Evolutionary conservation across 2,329 filamentous ascomycete genomes (phyloP), one percentile per base, ranked within the genome.

Genomic region (Parastagonospora avenae): DNA sequence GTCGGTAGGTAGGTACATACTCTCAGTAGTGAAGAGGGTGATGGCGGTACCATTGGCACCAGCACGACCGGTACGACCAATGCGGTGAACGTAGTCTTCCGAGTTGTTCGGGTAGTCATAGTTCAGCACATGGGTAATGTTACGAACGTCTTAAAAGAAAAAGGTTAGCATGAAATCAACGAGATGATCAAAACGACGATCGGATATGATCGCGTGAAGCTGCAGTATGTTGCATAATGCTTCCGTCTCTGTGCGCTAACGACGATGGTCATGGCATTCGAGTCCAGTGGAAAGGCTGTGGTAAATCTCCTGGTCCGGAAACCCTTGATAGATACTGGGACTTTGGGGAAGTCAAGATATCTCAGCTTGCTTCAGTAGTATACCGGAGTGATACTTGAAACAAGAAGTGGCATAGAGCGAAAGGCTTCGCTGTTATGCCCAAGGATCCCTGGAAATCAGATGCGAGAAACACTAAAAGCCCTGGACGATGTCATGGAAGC

Each of bases 121-220:
- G 87, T 97, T 97, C 81, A 99, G 85, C 80, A 99, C 94, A 82
- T 99, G 94, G 80, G 94, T 97, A 82, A 99, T 99, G 85, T 99
- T 96, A 82, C 92, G 93, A 83, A 99, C 94, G 89, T 99, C 94
- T 97, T 97, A 74, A 80, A 81, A 80, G 76, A 80, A 75, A 83
- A 77, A 85, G 83, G 90, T 96, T 95, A 96, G 91, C 85, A 85
- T 78, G 81, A 61, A 63, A 70, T 75, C 71, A 77, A 71, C 71
- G 54, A 59, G 63, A 60, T 64, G 68, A 76, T 70, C 70, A 76
- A 76, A 72, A 72, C 59, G 73, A 66, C 67, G 76, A 78, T 76
- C 82, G 75, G 77, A 80, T 80, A 77, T 79, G 80, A 74, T 75
- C 81, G 79, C 82, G 79, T 80, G 82, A 80, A 79, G 79, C 80